These are phyloP conservation scores for Malus domestica DNA, from an alignment of 306 rosid species.

Conservation along the genomic window ASM211411v1 NC_041802.1:32024001-32024500, in stretches of 20 bases:
- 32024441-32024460: background rate
- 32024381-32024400: background rate
- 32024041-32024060: background rate
- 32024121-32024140: background rate
- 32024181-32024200: background rate
- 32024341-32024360: background rate
- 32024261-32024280: slow-evolving; percentile 39
- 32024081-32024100: background rate
- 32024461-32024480: background rate
- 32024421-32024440: background rate
- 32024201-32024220: background rate
- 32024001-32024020: background rate
- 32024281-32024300: slow-evolving; percentile 36
- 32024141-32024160: background rate
- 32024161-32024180: background rate
- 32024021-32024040: background rate
- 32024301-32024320: slow-evolving; percentile 31
- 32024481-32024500: background rate
- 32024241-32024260: slow-evolving; percentile 30
- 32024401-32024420: background rate
- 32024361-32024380: too few species aligned
- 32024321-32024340: too few species aligned
- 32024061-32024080: background rate
- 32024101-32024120: background rate
- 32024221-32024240: background rate